A percentile compares a stretch with the other conserved stretches of the same genome.
Evolutionary conservation across 495 filamentous ascomycete species (phyloP).

Genomic region (Aspergillus panamensis): DNA sequence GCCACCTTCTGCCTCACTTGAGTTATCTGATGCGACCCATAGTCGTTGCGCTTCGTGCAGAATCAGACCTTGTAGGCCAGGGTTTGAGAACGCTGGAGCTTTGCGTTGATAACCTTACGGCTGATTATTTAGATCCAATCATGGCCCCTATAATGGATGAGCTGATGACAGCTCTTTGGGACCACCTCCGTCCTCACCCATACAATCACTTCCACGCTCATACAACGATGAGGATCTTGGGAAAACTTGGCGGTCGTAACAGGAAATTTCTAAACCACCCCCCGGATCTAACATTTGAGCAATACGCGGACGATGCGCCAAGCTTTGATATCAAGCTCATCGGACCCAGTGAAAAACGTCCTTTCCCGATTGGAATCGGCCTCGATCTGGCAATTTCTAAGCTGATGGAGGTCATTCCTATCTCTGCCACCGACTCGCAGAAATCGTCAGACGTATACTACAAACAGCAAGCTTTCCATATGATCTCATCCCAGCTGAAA

Average conservation of each 20-base stretch:
- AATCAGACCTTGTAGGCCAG: conserved; percentile 90
- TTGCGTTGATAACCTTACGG: conserved; percentile 96
- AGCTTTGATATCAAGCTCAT: conserved; percentile 87
- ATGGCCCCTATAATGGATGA: conserved; percentile 99
- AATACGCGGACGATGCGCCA: conserved; percentile 79
- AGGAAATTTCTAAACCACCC: conserved; percentile 90
- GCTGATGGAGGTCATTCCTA: conserved; percentile 70
- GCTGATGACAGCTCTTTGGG: conserved; percentile 93
- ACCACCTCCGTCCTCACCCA: conserved; percentile 85
- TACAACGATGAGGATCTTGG: conserved; percentile 96
- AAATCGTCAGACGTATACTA: conserved; percentile 81
- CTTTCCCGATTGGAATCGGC: conserved; percentile 80
- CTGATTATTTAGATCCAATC: conserved; percentile 96
- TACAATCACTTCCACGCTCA: conserved; percentile 97
- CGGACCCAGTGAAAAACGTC: conserved; percentile 78
- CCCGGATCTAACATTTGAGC: conserved; percentile 71
- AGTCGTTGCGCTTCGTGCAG: conserved; percentile 87
- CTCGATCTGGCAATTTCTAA: conserved; percentile 86
- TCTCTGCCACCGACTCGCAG: conserved; percentile 44
- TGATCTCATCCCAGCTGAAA: conserved; percentile 84
- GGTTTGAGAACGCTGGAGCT: conserved; percentile 91
- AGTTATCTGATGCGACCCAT: conserved; percentile 96
- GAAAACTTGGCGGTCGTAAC: conserved; percentile 94
- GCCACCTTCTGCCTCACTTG: conserved; percentile 93
- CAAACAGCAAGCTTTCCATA: conserved; percentile 85